Percentiles rank a stretch among this genome's conserved stretches.
Conservation (phyloP, 2,329 filamentous ascomycete genomes). For the Aureobasidium namibiae region DNA sequence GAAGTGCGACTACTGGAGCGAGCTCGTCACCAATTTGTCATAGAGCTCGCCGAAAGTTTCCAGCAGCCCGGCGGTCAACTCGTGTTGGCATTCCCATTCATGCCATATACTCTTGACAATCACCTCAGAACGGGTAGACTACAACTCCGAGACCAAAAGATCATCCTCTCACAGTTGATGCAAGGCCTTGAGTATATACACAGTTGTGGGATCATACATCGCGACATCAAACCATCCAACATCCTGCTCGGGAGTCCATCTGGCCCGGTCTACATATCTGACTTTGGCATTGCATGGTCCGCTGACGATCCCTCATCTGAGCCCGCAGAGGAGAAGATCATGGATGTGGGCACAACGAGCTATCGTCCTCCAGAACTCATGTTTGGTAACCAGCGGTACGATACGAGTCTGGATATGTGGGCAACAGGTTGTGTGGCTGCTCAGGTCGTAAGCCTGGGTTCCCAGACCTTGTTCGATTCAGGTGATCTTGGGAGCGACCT, state of each 20-base stretch:
- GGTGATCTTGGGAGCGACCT: conserved; percentile 88
- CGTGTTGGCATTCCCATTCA: conserved; percentile 77
- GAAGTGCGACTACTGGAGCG: conserved; percentile 67
- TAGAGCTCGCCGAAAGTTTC: conserved; percentile 67
- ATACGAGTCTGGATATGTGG: conserved; percentile 76
- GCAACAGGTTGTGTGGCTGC: conserved; percentile 75
- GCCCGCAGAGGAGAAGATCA: conserved; percentile 60
- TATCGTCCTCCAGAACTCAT: conserved; percentile 87
- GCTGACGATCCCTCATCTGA: conserved; percentile 51
- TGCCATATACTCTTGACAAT: conserved; percentile 63
- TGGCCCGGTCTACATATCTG: conserved; percentile 74
- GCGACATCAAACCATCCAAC: conserved; percentile 90
- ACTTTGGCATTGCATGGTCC: conserved; percentile 65
- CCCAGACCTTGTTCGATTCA: conserved; percentile 69
- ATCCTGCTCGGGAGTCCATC: conserved; percentile 37
- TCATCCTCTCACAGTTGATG: conserved; percentile 61
- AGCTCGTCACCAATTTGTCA: conserved; percentile 49
- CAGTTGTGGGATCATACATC: conserved; percentile 69
- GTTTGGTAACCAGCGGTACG: conserved; percentile 73
- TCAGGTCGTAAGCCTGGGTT: conserved; percentile 53
- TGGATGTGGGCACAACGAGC: conserved; percentile 86
- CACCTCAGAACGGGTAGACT: conserved; percentile 48
- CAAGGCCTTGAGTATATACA: conserved; percentile 65
- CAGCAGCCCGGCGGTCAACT: conserved; percentile 60
- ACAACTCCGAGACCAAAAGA: conserved; percentile 18